Conservation (phyloP, 805 yeast species). For the Candida chauliodis region DNA sequence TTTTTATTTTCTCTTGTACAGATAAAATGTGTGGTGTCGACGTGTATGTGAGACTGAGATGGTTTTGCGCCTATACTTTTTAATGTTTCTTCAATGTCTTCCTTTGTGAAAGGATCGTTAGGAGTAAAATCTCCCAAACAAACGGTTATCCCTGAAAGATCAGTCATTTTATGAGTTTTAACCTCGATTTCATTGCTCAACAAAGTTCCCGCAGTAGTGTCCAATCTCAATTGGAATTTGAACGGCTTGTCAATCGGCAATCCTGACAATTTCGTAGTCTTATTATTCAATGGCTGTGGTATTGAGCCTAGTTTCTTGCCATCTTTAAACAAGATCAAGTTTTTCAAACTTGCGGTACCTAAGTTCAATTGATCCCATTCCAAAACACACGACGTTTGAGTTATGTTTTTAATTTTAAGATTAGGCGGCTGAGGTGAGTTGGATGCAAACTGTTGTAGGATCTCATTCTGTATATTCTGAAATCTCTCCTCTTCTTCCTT, state of each 20-base stretch:
- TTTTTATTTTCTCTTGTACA: conserved; percentile 60
- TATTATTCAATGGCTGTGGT: conserved; percentile 75
- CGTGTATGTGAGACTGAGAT: conserved; percentile 65
- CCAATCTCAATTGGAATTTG: conserved; percentile 73
- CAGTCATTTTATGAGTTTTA: conserved; percentile 94
- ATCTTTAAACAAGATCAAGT: conserved; percentile 75
- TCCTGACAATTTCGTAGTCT: conserved; percentile 86
- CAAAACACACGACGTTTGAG: conserved; percentile 92
- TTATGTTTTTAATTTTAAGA: conserved; percentile 67
- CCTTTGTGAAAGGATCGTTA: conserved; percentile 39
- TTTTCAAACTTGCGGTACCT: conserved; percentile 78
- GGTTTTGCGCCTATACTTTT: conserved; percentile 77
- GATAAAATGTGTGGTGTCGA: conserved; percentile 94
- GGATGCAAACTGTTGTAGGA: conserved; percentile 68
- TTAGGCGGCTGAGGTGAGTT: conserved; percentile 69
- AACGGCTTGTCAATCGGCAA: conserved; percentile 82
- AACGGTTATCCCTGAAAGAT: conserved; percentile 85
- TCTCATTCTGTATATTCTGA: conserved; percentile 65
- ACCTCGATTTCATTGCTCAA: conserved; percentile 64
- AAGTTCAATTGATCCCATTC: conserved; percentile 88
- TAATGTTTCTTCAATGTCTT: conserved; percentile 62
- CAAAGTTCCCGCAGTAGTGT: conserved; percentile 87
- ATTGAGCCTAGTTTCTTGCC: conserved; percentile 71
- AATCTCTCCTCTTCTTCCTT: conserved; percentile 55
- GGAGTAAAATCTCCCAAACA: conserved; percentile 80